Base-by-base conservation (phyloP, 768 basidiomycete genomes). In the Mycena pura region DNA sequence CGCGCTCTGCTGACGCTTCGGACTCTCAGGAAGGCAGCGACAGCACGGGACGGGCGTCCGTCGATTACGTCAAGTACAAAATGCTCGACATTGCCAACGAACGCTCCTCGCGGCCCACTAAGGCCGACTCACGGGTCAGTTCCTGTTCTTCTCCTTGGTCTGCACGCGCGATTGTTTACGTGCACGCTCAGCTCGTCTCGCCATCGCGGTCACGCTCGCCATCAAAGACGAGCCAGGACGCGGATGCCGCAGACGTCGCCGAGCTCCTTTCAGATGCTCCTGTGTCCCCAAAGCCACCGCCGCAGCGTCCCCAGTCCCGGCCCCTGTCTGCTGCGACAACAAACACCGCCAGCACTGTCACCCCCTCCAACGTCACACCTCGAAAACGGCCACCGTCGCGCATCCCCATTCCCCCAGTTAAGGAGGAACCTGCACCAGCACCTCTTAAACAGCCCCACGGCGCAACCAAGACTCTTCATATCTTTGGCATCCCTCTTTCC, bases 401-500 rank as follows among this genome's bases (percentile, higher is more conserved):
- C 21, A 66, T 66, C 17, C 64, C 64, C 5, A 55, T 61, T 32
- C 36, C 54, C 11, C 14, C 56, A 17, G 62, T 63, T 9, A 38
- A 63, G 45, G 62, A 63, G 46, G 62, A 63, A 24, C 41, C 43
- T 14, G 4, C 27, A 4, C 21, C 49, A 6, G 46, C 31, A 11
- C 39, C 48, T 5, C n/a, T n/a, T n/a, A 57, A 62, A 24, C 54
- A 53, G 38, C 21, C 19, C n/a, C 44, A 55, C 28, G 24, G 14
- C 13, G 14, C 32, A 31, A n/a, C 41, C 32, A 65, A 57, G 40
- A 66, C 59, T 44, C 61, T 57, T 25, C 45, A 45, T 36, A 48
- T 64, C 28, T 62, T 66, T 24, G 64, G 64, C 8, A 66, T 66
- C 52, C 51, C 64, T 17, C 60, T 66, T 21, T 53, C 64, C 34